Base-by-base conservation (phyloP, 257 asterid genomes). In the Solanum chmielewskii region DNA sequence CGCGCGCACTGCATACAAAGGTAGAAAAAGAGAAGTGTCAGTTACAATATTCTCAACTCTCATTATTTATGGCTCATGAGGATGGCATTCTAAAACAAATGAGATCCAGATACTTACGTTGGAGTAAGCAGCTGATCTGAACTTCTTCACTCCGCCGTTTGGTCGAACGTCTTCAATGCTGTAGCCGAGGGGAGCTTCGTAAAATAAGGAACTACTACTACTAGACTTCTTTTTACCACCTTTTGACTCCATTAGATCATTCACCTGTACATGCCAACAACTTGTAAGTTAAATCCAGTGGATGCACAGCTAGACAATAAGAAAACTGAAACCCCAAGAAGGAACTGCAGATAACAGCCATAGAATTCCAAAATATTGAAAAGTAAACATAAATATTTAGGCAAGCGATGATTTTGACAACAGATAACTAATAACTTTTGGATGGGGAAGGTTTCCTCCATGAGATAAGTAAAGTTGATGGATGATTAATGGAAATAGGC, bases 81-180 rank as follows among this genome's bases (percentile, higher is more conserved):
- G 15, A 52, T 39, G 5, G 75, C 42, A 14, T 14, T 14, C 6
- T 2, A n/a, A 76, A 18, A 25, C 56, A 82, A 45, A 81, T 7
- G 16, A 83, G 68, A 86, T 42, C 83, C 11, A 73, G 44, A 86
- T 66, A 86, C 94, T 90, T 88, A 95, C 98, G 97, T 95, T 95
- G 92, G 98, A 94, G 98, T 95, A 95, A 1, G 98, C 97, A 94
- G 98, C 98, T 91, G 98, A 95, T 94, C 95, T 92, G 97, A 94
- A 95, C 88, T 94, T 95, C 98, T 92, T 93, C 91, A 95, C 93
- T 91, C 98, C 98, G 25, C 98, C 98, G 95, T 95, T 94, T 88
- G 98, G 98, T 92, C 98, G 97, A 88, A 95, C 47, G 95, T 95
- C 97, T 56, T 95, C 98, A 93, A 93, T 94, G 96, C 95, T 88